A percentile compares a stretch with the other conserved stretches of the same genome.
Evolutionary conservation across 306 rosid species (phyloP).

Genomic region (Chamaecrista fasciculata): DNA sequence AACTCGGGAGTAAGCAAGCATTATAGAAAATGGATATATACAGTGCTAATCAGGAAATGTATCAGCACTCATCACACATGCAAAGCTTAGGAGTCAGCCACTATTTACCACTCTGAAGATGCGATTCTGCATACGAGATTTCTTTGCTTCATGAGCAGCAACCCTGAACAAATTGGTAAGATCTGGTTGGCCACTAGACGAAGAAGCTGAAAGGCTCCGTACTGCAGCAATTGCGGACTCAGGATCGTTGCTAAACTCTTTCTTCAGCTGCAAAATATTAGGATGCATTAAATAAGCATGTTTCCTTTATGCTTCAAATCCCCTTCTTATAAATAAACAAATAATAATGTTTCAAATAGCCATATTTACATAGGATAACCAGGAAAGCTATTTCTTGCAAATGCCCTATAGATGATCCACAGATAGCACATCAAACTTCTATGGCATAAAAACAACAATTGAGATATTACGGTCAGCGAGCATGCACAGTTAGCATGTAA

Average conservation of each 20-base stretch:
- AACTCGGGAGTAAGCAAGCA: neutral
- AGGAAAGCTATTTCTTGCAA: neutral
- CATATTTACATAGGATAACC: neutral
- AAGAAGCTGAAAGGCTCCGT: constrained; percentile 52
- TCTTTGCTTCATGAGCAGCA: constrained; percentile 85
- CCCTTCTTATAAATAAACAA: neutral
- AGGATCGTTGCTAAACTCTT: constrained; percentile 76
- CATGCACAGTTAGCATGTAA: neutral
- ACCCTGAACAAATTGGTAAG: constrained; percentile 72
- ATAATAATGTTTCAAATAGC: neutral
- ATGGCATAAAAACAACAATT: neutral
- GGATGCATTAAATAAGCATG: neutral
- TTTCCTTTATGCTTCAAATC: constrained; percentile 5
- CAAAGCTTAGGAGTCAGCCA: neutral
- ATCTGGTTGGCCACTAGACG: constrained; percentile 65
- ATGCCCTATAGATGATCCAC: neutral
- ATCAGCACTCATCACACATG: neutral
- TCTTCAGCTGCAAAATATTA: constrained; percentile 52
- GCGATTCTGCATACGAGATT: constrained; percentile 65
- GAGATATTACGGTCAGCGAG: neutral
- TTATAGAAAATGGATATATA: neutral
- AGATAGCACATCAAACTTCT: constrained; percentile 9
- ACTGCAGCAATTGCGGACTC: constrained; percentile 63
- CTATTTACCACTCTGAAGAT: constrained; percentile 73
- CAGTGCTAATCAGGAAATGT: constrained; percentile 7